phyloP scores from a whole-genome alignment of 1,284 basidiomycete genomes.

The Cryptococcus sp. region DNA sequence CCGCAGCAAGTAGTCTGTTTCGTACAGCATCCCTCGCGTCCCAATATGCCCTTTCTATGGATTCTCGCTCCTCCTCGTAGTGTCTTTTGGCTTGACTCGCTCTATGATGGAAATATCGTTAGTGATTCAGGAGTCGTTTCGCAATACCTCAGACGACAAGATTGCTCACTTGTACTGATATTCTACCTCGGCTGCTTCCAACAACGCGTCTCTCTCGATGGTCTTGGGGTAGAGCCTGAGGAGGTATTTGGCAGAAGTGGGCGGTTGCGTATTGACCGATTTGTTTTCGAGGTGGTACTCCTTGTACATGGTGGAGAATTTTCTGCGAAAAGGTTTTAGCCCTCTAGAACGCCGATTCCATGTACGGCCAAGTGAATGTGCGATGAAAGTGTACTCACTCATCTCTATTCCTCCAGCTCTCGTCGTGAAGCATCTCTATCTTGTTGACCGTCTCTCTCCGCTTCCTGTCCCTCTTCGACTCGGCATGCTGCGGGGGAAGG shows the following conservation, averaged over 20 bases:
- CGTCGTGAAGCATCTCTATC: constrained; percentile 56
- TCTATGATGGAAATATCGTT: constrained; percentile 18
- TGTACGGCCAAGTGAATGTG: too few relatives aligned
- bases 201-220: constrained; percentile 56
- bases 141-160: not conserved
- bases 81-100: constrained; percentile 45
- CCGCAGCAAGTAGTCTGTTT: constrained; percentile 54
- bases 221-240: constrained; percentile 56
- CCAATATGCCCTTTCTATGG: constrained; percentile 57
- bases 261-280: constrained; percentile 51
- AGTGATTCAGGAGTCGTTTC: too few relatives aligned
- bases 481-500: constrained; percentile 42
- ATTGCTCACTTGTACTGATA: constrained; percentile 55
- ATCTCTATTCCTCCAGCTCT: constrained; percentile 55
- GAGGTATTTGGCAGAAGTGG: constrained; percentile 55
- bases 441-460: constrained; percentile 57
- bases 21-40: constrained; percentile 52
- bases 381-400: constrained; percentile 46
- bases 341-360: too few relatives aligned
- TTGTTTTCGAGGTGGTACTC: constrained; percentile 52
- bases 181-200: constrained; percentile 54
- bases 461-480: constrained; percentile 58
- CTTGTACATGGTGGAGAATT: constrained; percentile 51
- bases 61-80: constrained; percentile 56
- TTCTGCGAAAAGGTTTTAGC: constrained; percentile 26